phyloP scores from a whole-genome alignment of 2,329 filamentous ascomycete species.

The Stromatinia cepivora region DNA sequence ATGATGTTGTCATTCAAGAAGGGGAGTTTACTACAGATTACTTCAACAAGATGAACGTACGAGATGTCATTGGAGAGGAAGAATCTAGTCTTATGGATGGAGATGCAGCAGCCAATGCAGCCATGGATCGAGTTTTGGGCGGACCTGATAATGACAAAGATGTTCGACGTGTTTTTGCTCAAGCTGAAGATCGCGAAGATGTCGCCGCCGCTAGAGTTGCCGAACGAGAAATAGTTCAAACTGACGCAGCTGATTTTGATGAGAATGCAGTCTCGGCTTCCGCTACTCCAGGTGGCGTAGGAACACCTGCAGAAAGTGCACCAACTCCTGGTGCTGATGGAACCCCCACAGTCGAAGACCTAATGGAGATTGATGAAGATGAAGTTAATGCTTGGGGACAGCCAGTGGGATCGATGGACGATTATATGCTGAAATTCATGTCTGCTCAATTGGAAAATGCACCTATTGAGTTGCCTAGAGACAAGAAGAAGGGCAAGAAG shows the following conservation, averaged over 20 bases:
- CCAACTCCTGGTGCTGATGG: constrained; percentile 47
- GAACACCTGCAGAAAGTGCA: constrained; percentile 35
- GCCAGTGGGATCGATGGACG: constrained; percentile 64
- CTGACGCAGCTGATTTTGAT: constrained; percentile 82
- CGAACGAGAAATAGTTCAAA: constrained; percentile 80
- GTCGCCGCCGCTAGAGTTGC: constrained; percentile 83
- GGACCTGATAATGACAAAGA: constrained; percentile 56
- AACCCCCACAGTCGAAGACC: constrained; percentile 31
- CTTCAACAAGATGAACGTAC: constrained; percentile 74
- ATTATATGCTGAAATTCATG: constrained; percentile 74
- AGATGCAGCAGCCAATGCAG: constrained; percentile 73
- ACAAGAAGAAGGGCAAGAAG: constrained; percentile 62
- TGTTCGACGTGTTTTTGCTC: constrained; percentile 74
- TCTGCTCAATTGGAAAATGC: constrained; percentile 59
- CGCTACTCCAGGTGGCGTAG: constrained; percentile 36
- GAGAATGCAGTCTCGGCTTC: constrained; percentile 53
- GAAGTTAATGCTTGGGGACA: constrained; percentile 58
- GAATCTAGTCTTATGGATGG: constrained; percentile 55
- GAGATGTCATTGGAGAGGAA: constrained; percentile 65
- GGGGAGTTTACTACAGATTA: constrained; percentile 97
- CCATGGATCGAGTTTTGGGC: constrained; percentile 83
- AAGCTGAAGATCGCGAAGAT: constrained; percentile 91
- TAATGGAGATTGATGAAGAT: constrained; percentile 41
- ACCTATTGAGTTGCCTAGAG: constrained; percentile 62
- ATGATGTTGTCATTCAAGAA: constrained; percentile 97